Percentiles rank a stretch among this genome's conserved stretches.
phyloP scores from a whole-genome alignment of 495 filamentous ascomycete species.

The Aspergillus cristatus region DNA sequence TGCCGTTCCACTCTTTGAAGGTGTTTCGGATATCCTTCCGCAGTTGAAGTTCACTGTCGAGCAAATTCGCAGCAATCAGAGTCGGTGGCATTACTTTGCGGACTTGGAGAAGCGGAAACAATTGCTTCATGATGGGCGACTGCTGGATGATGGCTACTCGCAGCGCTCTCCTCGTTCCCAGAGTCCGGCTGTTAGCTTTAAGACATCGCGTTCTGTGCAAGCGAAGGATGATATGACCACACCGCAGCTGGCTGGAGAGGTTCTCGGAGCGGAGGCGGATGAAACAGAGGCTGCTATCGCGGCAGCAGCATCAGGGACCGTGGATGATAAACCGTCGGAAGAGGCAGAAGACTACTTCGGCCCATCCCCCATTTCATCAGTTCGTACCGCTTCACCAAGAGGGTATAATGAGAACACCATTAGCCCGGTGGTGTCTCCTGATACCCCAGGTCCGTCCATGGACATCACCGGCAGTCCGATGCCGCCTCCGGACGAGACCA shows the following conservation, averaged over 20 bases:
- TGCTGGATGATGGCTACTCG: slow-evolving; percentile 6
- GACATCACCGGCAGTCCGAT: slow-evolving; percentile 27
- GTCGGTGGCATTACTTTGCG: slow-evolving; percentile 60
- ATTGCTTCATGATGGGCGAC: slow-evolving; percentile 14
- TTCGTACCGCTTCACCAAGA: too few species aligned
- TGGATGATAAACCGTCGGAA: background rate
- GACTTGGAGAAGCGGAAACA: slow-evolving; percentile 38
- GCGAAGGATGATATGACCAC: too few species aligned
- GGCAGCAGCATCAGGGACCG: too few species aligned
- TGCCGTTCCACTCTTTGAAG: slow-evolving; percentile 81
- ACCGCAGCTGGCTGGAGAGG: too few species aligned
- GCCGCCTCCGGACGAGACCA: slow-evolving; percentile 13
- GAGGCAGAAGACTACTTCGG: slow-evolving; percentile 9
- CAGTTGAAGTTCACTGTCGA: slow-evolving; percentile 72
- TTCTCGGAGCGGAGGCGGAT: background rate
- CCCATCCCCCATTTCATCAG: too few species aligned
- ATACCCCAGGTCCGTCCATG: slow-evolving; percentile 33
- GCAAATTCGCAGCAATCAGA: slow-evolving; percentile 67
- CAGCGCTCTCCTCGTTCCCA: slow-evolving; percentile 31
- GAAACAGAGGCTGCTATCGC: background rate
- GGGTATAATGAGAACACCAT: slow-evolving; percentile 27
- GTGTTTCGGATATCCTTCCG: slow-evolving; percentile 73
- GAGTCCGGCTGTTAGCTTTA: slow-evolving; percentile 18
- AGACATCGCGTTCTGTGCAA: background rate
- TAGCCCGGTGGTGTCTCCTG: slow-evolving; percentile 29